Conservation (phyloP, 768 basidiomycete genomes). For the Boletus subparvulus region DNA sequence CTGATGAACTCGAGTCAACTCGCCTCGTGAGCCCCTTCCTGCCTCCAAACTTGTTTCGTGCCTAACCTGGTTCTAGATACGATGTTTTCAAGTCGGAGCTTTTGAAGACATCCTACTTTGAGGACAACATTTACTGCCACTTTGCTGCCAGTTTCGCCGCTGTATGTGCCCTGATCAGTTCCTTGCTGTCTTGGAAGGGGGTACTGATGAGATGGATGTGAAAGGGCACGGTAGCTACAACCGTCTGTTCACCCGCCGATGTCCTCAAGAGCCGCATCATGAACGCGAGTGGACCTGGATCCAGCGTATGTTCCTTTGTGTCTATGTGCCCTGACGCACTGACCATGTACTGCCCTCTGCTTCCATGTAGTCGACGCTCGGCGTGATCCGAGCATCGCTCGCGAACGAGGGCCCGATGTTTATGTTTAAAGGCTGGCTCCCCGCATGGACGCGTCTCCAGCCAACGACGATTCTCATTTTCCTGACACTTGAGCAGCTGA, state of each 20-base stretch:
- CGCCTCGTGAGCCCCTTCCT: slow-evolving; percentile 61
- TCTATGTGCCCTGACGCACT: neutral
- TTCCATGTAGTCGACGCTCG: slow-evolving; percentile 59
- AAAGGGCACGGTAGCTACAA: slow-evolving; percentile 85
- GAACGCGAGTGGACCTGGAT: slow-evolving; percentile 84
- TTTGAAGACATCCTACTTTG: slow-evolving; percentile 65
- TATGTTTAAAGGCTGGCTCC: slow-evolving; percentile 93
- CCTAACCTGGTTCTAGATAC: slow-evolving; percentile 48
- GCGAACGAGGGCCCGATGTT: slow-evolving; percentile 79
- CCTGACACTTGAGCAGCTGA: slow-evolving; percentile 79
- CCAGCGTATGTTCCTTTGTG: slow-evolving; percentile 50
- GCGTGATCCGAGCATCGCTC: slow-evolving; percentile 66
- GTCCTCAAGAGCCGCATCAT: slow-evolving; percentile 89
- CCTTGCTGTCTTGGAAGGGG: neutral
- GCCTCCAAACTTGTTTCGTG: neutral
- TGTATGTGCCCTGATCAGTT: slow-evolving; percentile 40
- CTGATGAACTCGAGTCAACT: slow-evolving; percentile 93
- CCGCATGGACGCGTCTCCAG: slow-evolving; percentile 82
- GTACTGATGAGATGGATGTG: neutral
- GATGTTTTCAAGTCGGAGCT: slow-evolving; percentile 90
- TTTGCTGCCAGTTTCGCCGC: slow-evolving; percentile 87
- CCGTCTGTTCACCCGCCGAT: slow-evolving; percentile 86
- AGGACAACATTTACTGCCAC: slow-evolving; percentile 81
- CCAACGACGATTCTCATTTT: slow-evolving; percentile 89
- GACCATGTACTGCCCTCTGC: neutral